A percentile compares a stretch with the other conserved stretches of the same genome.
These are phyloP conservation scores for Termitomyces sp. DNA, from an alignment of 768 basidiomycete genomes.

Conservation along the genomic window DNA sequence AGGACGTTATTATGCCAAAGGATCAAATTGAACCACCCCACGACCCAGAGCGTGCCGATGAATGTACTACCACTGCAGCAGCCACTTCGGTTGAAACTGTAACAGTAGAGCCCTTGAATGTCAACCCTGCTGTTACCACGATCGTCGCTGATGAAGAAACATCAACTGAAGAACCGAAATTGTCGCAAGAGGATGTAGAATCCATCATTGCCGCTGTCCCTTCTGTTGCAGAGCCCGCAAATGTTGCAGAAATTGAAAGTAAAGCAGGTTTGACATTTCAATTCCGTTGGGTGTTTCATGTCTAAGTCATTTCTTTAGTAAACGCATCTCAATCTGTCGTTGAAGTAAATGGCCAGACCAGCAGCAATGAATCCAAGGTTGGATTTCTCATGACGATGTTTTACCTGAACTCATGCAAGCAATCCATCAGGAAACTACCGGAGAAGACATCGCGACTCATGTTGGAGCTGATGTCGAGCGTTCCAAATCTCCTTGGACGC, in stretches of 20 bases:
- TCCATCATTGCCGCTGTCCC: neutral
- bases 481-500: constrained; percentile 47
- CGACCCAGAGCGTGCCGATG: neutral
- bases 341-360: neutral
- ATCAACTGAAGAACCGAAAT: neutral
- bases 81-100: neutral
- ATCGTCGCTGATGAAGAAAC: neutral
- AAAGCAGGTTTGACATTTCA: neutral
- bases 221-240: neutral
- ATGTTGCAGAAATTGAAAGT: neutral
- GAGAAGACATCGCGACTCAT: neutral
- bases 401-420: neutral
- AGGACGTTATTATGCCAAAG: neutral
- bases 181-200: neutral
- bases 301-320: neutral
- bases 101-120: neutral
- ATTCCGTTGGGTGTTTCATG: neutral
- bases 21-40: neutral
- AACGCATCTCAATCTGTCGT: neutral
- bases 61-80: neutral
- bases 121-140: neutral
- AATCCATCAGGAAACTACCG: neutral
- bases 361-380: neutral
- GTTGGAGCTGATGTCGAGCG: constrained; percentile 26
- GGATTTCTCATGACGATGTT: neutral